phyloP scores from a whole-genome alignment of 352 stramenopile species.

The Phytophthora rubi region DNA sequence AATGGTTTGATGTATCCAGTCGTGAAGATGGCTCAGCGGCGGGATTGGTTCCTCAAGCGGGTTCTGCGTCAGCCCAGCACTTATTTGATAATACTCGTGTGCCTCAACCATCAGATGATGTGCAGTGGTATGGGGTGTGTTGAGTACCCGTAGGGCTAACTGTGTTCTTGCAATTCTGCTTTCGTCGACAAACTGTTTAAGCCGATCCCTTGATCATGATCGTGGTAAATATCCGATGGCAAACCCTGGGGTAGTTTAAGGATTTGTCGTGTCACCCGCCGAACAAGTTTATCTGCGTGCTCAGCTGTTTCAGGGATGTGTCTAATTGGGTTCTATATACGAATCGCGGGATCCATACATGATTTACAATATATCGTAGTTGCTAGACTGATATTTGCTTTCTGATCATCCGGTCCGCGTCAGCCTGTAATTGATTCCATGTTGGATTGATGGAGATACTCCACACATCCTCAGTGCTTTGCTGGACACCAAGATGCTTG shows the following conservation, averaged over 20 bases:
- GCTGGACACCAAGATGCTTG: background rate
- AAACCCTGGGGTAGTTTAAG: background rate
- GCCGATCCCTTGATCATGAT: background rate
- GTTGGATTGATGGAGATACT: background rate
- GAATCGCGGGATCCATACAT: background rate
- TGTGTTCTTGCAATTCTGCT: background rate
- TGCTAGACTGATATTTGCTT: background rate
- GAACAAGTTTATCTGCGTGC: background rate
- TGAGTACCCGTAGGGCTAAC: background rate
- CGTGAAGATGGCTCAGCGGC: background rate
- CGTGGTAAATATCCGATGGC: background rate
- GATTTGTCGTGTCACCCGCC: background rate
- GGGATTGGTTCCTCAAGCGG: background rate
- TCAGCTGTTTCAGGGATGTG: background rate
- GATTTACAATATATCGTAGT: background rate
- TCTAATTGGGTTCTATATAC: background rate
- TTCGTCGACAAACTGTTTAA: background rate
- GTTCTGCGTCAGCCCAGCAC: background rate
- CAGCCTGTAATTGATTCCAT: background rate
- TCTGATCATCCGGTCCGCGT: background rate
- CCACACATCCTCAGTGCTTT: background rate
- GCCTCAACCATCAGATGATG: background rate
- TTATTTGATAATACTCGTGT: background rate
- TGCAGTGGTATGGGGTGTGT: background rate
- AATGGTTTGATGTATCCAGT: background rate